Conservation (phyloP, 2,329 filamentous ascomycete species). For the Pseudocercospora macadamiae region DNA sequence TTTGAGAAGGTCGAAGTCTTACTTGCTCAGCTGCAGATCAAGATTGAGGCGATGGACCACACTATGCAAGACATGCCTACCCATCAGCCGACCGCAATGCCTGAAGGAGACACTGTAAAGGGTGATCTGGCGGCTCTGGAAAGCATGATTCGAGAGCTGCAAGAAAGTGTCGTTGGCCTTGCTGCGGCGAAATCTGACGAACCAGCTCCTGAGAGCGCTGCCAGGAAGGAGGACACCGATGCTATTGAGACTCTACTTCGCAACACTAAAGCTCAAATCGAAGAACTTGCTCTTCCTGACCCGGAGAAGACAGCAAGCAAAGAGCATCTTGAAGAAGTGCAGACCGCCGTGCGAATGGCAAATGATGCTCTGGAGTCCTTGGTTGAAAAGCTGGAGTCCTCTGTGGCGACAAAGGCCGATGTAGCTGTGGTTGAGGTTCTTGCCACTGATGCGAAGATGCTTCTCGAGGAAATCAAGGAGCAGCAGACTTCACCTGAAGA, state of each 20-base stretch:
- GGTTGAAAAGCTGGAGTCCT: slow-evolving; percentile 66
- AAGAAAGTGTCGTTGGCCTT: slow-evolving; percentile 60
- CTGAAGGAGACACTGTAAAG: slow-evolving; percentile 46
- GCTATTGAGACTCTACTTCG: slow-evolving; percentile 88
- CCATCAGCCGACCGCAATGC: slow-evolving; percentile 39
- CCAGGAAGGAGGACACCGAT: slow-evolving; percentile 80
- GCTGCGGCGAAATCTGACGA: slow-evolving; percentile 43
- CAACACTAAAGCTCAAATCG: slow-evolving; percentile 85
- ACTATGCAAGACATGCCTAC: slow-evolving; percentile 53
- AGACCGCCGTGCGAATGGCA: slow-evolving; percentile 72
- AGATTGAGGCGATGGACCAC: slow-evolving; percentile 76
- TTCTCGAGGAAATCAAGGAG: slow-evolving; percentile 68
- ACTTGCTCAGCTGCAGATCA: slow-evolving; percentile 78
- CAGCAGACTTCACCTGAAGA: slow-evolving; percentile 48
- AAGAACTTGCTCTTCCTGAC: slow-evolving; percentile 71
- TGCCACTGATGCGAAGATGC: slow-evolving; percentile 73
- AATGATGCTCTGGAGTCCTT: slow-evolving; percentile 72
- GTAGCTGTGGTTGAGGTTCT: slow-evolving; percentile 75
- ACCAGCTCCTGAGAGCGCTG: slow-evolving; percentile 53
- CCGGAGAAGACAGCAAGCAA: slow-evolving; percentile 69
- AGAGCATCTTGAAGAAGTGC: slow-evolving; percentile 63
- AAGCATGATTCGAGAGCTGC: slow-evolving; percentile 57
- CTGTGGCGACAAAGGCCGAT: slow-evolving; percentile 76
- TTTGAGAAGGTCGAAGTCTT: slow-evolving; percentile 84
- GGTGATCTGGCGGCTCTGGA: slow-evolving; percentile 57